phyloP scores from a whole-genome alignment of 75 land plant genomes.

The Larix kaempferi region DNA sequence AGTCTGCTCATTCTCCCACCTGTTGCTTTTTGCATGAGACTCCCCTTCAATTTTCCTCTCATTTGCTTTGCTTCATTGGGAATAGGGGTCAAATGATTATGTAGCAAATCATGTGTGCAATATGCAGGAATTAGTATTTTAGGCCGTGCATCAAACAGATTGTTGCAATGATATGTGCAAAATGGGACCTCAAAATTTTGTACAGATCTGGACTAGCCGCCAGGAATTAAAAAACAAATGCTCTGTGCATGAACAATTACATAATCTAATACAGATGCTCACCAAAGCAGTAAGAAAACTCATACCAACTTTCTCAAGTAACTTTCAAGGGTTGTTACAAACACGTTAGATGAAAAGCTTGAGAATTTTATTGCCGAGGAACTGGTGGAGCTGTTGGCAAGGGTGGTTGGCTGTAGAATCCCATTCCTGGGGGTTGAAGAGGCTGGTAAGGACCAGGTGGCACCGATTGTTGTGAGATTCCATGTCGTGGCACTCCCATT shows the following conservation, averaged over 20 bases:
- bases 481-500: conserved; percentile 7
- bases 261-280: conserved; percentile 7
- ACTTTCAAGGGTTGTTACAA: neutral
- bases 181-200: conserved; percentile 6
- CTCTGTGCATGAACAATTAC: conserved; percentile 6
- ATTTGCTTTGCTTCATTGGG: too few relatives aligned
- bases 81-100: too few relatives aligned
- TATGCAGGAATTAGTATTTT: too few relatives aligned
- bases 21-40: too few relatives aligned
- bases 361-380: neutral
- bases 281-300: conserved; percentile 3
- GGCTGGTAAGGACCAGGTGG: conserved; percentile 30
- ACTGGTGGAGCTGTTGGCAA: conserved; percentile 14
- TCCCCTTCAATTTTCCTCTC: too few relatives aligned
- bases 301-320: conserved; percentile 4
- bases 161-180: too few relatives aligned
- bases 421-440: conserved; percentile 66
- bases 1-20: too few relatives aligned
- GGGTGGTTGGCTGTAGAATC: conserved; percentile 38
- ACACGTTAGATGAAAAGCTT: neutral
- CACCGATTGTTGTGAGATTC: conserved; percentile 31
- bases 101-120: too few relatives aligned
- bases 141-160: too few relatives aligned
- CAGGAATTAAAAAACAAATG: conserved; percentile 2
- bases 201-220: conserved; percentile 7